A percentile compares a stretch with the other conserved stretches of the same genome.
phyloP scores from a whole-genome alignment of 371 early-diverging fungal species.

The Blakeslea trispora region DNA sequence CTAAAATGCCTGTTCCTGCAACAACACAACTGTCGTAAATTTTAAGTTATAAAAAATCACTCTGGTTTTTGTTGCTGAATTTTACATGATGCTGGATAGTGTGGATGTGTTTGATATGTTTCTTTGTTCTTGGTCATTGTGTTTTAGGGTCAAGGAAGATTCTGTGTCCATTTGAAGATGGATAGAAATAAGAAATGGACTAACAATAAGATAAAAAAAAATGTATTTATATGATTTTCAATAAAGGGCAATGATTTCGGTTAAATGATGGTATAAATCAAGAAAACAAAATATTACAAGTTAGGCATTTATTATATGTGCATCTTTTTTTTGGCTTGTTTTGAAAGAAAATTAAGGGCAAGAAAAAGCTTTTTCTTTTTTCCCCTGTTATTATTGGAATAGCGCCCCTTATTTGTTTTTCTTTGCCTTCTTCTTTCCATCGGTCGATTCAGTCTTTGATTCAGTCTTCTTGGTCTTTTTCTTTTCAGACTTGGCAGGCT shows the following conservation, averaged over 20 bases:
- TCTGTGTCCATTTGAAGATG: no score
- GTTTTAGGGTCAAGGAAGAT: no score
- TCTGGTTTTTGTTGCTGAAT: not conserved
- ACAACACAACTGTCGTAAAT: constrained; percentile 64
- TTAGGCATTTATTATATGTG: not conserved
- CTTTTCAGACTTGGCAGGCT: not conserved
- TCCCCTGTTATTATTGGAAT: no score
- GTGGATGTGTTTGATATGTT: constrained; percentile 27
- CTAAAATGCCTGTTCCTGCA: constrained; percentile 85
- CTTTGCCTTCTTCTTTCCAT: constrained; percentile 10
- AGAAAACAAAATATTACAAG: not conserved
- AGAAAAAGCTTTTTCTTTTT: constrained; percentile 1
- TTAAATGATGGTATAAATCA: not conserved
- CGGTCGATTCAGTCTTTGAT: not conserved
- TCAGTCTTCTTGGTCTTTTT: not conserved
- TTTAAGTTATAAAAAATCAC: not conserved
- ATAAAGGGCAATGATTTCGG: no score
- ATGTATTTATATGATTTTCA: no score
- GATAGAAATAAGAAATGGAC: no score
- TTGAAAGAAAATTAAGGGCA: not conserved
- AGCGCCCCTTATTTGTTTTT: constrained; percentile 14
- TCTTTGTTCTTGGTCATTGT: constrained; percentile 1
- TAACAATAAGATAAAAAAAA: no score
- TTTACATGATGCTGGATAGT: constrained; percentile 26
- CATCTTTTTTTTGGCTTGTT: not conserved